phyloP scores from a whole-genome alignment of 495 filamentous ascomycete genomes.

The Chaetomidium leptoderma region DNA sequence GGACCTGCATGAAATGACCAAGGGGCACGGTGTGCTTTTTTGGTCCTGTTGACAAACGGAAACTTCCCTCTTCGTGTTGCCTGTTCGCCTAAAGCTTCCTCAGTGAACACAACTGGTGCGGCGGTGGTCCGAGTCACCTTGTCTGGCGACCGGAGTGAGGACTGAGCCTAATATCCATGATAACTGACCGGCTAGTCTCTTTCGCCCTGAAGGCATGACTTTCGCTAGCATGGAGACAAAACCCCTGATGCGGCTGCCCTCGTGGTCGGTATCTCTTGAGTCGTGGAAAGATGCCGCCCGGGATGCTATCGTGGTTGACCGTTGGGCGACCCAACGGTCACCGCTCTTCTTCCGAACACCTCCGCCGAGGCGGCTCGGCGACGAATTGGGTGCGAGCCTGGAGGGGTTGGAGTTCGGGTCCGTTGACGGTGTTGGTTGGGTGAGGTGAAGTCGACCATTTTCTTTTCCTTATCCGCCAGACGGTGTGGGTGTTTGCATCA shows the following conservation, averaged over 20 bases:
- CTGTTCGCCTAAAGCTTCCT: not conserved
- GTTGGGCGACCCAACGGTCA: not conserved
- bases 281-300: not conserved
- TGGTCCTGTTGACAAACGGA: not conserved
- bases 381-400: conserved; percentile 2
- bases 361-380: not conserved
- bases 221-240: no score
- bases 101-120: not conserved
- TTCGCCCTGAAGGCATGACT: no score
- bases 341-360: not conserved
- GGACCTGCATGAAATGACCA: not conserved
- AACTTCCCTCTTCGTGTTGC: not conserved
- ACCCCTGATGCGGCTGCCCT: no score
- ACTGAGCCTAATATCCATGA: no score
- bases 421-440: not conserved
- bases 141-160: not conserved
- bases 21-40: not conserved
- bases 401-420: not conserved
- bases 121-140: no score
- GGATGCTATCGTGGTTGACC: not conserved
- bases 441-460: not conserved
- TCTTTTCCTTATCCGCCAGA: not conserved
- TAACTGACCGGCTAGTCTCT: no score
- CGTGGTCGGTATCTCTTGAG: no score
- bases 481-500: conserved; percentile 25